Evolutionary conservation across 2,329 filamentous ascomycete species (phyloP).

Genomic region (Lithohypha guttulata): DNA sequence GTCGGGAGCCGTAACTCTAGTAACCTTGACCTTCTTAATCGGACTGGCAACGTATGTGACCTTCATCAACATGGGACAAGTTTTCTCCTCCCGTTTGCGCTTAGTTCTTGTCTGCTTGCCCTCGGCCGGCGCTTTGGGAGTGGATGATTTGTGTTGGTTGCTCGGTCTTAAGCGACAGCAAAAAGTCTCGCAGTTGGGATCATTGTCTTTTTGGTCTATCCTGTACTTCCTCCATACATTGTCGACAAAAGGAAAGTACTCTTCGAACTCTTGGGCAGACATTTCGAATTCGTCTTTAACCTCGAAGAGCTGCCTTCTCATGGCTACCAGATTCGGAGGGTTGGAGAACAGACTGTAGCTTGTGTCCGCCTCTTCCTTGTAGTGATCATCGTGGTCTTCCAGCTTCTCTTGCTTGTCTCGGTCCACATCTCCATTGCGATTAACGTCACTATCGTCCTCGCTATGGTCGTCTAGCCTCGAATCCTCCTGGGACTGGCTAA

Average conservation of each 20-base stretch:
- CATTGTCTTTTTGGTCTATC: slow-evolving; percentile 13
- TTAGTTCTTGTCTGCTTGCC: slow-evolving; percentile 38
- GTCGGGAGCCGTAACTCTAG: slow-evolving; percentile 32
- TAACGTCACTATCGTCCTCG: slow-evolving; percentile 7
- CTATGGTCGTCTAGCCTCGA: slow-evolving; percentile 6
- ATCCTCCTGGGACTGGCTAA: not conserved
- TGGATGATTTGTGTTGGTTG: slow-evolving; percentile 31
- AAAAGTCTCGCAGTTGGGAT: slow-evolving; percentile 33
- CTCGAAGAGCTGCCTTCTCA: slow-evolving; percentile 36
- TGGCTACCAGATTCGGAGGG: slow-evolving; percentile 33
- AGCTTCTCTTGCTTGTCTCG: slow-evolving; percentile 11
- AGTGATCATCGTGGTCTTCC: slow-evolving; percentile 4
- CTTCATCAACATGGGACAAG: slow-evolving; percentile 39
- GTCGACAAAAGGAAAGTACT: slow-evolving; percentile 40
- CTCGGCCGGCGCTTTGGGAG: slow-evolving; percentile 31
- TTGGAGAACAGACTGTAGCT: slow-evolving; percentile 30
- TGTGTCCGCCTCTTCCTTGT: slow-evolving; percentile 9
- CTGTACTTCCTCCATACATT: slow-evolving; percentile 42
- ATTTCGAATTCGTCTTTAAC: slow-evolving; percentile 38
- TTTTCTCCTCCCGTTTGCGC: slow-evolving; percentile 34
- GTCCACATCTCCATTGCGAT: slow-evolving; percentile 11
- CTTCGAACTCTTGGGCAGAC: slow-evolving; percentile 35
- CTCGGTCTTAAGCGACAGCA: slow-evolving; percentile 35
- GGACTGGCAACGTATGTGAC: slow-evolving; percentile 35
- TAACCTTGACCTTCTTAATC: slow-evolving; percentile 34